phyloP scores from a whole-genome alignment of 2,329 filamentous ascomycete genomes.

The Thelonectria rubi region DNA sequence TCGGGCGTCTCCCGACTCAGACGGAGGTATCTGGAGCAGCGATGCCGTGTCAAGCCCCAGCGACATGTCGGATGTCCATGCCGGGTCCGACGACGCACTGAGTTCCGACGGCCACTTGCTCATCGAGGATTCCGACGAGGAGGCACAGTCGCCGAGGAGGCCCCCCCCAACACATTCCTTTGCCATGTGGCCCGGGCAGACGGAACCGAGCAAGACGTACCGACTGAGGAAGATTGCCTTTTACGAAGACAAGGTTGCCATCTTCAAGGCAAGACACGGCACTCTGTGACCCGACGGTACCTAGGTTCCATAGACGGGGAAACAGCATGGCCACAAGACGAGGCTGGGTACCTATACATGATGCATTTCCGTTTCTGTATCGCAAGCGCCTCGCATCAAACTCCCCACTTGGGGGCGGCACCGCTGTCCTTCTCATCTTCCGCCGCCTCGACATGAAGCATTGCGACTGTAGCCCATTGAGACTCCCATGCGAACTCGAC shows the following conservation, averaged over 20 bases:
- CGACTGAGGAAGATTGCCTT: constrained; percentile 22
- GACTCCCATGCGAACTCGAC: constrained; percentile 3
- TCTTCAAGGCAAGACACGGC: constrained; percentile 26
- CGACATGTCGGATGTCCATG: constrained; percentile 13
- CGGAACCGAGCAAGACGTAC: constrained; percentile 17
- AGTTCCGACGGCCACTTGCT: constrained; percentile 17
- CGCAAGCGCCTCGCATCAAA: constrained; percentile 17
- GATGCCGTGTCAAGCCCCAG: constrained; percentile 14
- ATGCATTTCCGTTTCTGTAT: constrained; percentile 5
- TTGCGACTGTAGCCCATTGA: constrained; percentile 8
- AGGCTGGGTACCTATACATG: constrained; percentile 8
- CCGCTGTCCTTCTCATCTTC: constrained; percentile 9
- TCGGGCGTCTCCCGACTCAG: constrained; percentile 16
- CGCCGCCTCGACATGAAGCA: constrained; percentile 9
- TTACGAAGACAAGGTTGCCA: constrained; percentile 26
- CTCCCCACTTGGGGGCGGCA: constrained; percentile 13
- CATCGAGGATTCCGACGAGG: constrained; percentile 23
- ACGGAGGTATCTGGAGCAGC: constrained; percentile 20
- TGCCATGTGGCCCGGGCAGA: not conserved
- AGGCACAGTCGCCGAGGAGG: constrained; percentile 24
- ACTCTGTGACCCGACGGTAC: constrained; percentile 12
- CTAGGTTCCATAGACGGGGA: not conserved
- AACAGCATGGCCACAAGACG: constrained; percentile 7
- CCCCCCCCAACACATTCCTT: constrained; percentile 7
- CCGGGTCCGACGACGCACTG: constrained; percentile 16